These are phyloP conservation scores for Phialophora macrospora DNA, from an alignment of 2,329 filamentous ascomycete species.

Conservation along the genomic window DNA sequence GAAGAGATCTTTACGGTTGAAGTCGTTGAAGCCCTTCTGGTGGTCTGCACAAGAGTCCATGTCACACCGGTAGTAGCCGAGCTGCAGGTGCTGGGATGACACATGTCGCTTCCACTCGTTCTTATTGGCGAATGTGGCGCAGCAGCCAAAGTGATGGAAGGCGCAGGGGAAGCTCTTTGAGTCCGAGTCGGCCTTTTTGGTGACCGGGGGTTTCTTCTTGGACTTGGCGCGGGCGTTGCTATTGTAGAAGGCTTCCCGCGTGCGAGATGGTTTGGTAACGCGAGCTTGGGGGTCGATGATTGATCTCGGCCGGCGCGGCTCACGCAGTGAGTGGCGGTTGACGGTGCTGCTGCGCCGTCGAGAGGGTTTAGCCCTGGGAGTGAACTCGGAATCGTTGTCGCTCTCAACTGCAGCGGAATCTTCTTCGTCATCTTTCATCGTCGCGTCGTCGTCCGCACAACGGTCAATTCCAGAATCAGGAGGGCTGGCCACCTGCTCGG, in stretches of 20 bases:
- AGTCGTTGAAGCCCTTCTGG: slow-evolving; percentile 59
- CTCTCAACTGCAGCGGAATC: slow-evolving; percentile 11
- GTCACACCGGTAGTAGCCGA: slow-evolving; percentile 76
- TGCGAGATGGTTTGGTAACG: slow-evolving; percentile 24
- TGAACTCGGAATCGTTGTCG: slow-evolving; percentile 34
- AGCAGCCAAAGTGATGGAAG: slow-evolving; percentile 77
- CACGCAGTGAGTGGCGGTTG: slow-evolving; percentile 16
- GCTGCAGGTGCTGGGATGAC: slow-evolving; percentile 75
- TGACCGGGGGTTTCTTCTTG: slow-evolving; percentile 24
- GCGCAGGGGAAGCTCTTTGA: slow-evolving; percentile 70
- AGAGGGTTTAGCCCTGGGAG: slow-evolving; percentile 1
- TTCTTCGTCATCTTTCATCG: slow-evolving; percentile 25
- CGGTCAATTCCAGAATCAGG: slow-evolving; percentile 27
- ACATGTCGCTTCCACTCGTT: slow-evolving; percentile 97
- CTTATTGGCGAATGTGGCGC: slow-evolving; percentile 73
- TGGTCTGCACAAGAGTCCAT: slow-evolving; percentile 58
- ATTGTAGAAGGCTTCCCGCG: not conserved
- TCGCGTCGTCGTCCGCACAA: slow-evolving; percentile 19
- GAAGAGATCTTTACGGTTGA: slow-evolving; percentile 92
- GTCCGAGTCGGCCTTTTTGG: slow-evolving; percentile 11
- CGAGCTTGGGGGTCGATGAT: slow-evolving; percentile 18
- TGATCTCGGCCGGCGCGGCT: slow-evolving; percentile 15
- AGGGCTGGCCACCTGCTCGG: slow-evolving; percentile 27
- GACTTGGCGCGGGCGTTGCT: slow-evolving; percentile 18
- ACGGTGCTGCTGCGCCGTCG: slow-evolving; percentile 8